Evolutionary conservation across 2,329 filamentous ascomycete genomes (phyloP), one percentile per base, ranked within the genome.

Genomic region (Pseudocercospora fuligena): DNA sequence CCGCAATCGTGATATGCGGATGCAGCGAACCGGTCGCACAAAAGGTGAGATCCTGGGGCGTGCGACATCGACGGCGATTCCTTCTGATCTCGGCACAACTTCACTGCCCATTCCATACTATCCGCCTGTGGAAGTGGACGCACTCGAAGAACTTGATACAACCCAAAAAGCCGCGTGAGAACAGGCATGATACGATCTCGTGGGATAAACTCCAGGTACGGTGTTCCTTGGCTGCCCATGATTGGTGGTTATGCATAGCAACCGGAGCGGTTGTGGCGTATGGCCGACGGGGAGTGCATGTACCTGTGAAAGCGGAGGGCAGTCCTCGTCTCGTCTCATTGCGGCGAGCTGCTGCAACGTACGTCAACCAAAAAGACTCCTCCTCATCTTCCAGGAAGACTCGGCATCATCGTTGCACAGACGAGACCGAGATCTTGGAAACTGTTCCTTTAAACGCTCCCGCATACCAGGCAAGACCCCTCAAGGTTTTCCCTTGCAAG

Each of bases 401-500:
- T 54, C 49, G 25, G 25, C 27, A 16, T 19, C 56, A 43, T 19
- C 11, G 56, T 25, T n/a, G 31, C 31, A 58, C 56, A 36, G 56
- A 58, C 56, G 21, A 27, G 9, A 58, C 56, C 56, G 31, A 43
- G 16, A 58, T 58, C 56, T 40, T 19, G 56, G 56, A 23, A 14
- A 3, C 14, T n/a, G 31, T 33, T 9, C n/a, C 54, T 19, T 33
- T 23, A n/a, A 27, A 4, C 19, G n/a, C 3, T 56, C 25, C 51
- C 51, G n/a, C 51, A 56, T 49, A 29, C 51, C 51, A 54, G 51
- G 51, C 21, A 4, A 14, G 11, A 4, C 51, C 51, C 51, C 51
- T 54, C 25, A 25, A 61, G 53, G 29, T 51, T 47, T 59, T 43
- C 53, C 64, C 64, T 66, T 66, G 64, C 64, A 60, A 54, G 58